These are phyloP conservation scores for Moringa oleifera DNA, from an alignment of 345 rosid genomes.

Conservation along the genomic window DNA sequence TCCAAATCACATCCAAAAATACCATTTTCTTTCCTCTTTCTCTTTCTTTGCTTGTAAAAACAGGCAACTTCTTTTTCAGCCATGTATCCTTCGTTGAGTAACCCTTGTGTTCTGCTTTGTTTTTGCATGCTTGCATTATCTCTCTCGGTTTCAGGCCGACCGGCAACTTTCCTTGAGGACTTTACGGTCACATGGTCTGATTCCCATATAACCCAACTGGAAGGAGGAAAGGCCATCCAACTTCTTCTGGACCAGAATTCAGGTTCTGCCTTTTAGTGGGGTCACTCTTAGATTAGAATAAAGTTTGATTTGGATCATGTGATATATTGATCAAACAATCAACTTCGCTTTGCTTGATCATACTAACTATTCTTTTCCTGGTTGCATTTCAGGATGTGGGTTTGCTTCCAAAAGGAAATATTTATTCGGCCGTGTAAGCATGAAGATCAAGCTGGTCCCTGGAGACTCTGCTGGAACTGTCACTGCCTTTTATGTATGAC, in stretches of 20 bases:
- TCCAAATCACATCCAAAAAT: conserved; percentile 13
- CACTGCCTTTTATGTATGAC: conserved; percentile 90
- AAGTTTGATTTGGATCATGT: too few relatives aligned
- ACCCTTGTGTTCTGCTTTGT: conserved; percentile 14
- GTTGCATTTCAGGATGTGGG: conserved; percentile 59
- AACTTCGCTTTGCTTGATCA: not conserved
- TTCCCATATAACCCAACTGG: conserved; percentile 59
- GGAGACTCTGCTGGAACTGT: conserved; percentile 99
- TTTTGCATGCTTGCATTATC: conserved; percentile 23
- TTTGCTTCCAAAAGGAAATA: conserved; percentile 76
- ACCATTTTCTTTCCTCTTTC: not conserved
- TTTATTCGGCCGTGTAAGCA: conserved; percentile 79
- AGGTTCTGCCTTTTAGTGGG: conserved; percentile 49
- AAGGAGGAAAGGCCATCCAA: conserved; percentile 72
- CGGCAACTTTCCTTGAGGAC: conserved; percentile 57
- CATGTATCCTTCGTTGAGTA: not conserved
- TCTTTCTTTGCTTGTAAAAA: not conserved
- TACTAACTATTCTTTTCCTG: not conserved
- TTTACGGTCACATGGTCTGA: conserved; percentile 70
- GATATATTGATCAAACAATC: not conserved
- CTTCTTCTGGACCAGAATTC: conserved; percentile 77
- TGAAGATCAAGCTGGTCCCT: conserved; percentile 86
- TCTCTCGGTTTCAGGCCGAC: conserved; percentile 38
- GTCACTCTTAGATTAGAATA: conserved; percentile 7
- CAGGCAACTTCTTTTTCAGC: conserved; percentile 16